Percentiles rank a stretch among this genome's conserved stretches.
Evolutionary conservation across 2,329 filamentous ascomycete genomes (phyloP).

Genomic region (Arthroderma uncinatum): DNA sequence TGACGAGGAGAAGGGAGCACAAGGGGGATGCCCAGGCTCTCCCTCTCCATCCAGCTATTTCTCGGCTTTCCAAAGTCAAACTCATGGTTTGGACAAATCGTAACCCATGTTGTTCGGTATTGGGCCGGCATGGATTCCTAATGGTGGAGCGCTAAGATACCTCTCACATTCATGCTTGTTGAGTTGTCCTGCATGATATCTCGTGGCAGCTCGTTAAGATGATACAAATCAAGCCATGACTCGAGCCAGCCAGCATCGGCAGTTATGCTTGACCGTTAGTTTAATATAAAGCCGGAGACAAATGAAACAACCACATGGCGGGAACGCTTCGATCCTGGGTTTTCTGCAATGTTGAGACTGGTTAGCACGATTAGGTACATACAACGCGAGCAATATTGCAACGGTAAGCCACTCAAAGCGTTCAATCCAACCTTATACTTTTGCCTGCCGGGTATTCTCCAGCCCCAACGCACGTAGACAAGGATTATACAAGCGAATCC

Average conservation of each 20-base stretch:
- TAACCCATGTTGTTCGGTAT: not conserved
- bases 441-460: not conserved
- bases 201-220: not conserved
- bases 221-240: not conserved
- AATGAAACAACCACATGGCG: constrained; percentile 3
- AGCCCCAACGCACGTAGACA: constrained; percentile 5
- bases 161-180: not conserved
- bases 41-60: not conserved
- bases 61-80: constrained; percentile 1
- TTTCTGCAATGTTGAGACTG: not conserved
- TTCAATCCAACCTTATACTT: not conserved
- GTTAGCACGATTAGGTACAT: too few species aligned
- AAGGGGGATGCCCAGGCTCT: not conserved
- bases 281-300: not conserved
- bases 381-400: not conserved
- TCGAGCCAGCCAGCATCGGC: not conserved
- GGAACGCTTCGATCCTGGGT: not conserved
- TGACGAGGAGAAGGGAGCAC: not conserved
- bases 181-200: not conserved
- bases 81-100: not conserved
- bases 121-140: not conserved
- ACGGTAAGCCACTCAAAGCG: not conserved
- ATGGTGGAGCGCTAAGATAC: not conserved
- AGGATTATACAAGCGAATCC: constrained; percentile 3
- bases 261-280: constrained; percentile 3